These are phyloP conservation scores for Citrullus mucosospermus DNA, from an alignment of 306 rosid species.

Conservation along the genomic window DNA sequence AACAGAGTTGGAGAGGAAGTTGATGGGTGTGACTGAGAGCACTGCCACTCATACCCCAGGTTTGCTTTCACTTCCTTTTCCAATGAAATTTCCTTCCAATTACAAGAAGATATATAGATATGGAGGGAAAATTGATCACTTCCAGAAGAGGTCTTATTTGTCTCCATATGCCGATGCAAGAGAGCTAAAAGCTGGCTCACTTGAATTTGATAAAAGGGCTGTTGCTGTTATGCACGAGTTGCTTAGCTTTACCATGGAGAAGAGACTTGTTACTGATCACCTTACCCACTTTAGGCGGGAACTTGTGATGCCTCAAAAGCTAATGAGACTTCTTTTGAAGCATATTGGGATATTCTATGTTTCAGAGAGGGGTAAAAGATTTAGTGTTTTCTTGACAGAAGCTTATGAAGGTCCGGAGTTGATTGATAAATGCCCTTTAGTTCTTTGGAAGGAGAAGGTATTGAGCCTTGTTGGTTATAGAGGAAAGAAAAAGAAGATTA, in stretches of 20 bases:
- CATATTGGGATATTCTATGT: constrained; percentile 81
- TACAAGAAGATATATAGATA: constrained; percentile 40
- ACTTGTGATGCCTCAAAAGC: constrained; percentile 81
- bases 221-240: constrained; percentile 83
- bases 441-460: constrained; percentile 66
- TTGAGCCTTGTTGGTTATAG: constrained; percentile 37
- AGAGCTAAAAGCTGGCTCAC: constrained; percentile 50
- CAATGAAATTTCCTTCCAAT: constrained; percentile 59
- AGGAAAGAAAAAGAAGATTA: constrained; percentile 58
- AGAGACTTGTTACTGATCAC: constrained; percentile 83
- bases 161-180: constrained; percentile 82
- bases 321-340: constrained; percentile 81
- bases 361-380: constrained; percentile 90
- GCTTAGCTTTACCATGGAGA: constrained; percentile 69
- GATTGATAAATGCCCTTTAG: constrained; percentile 63
- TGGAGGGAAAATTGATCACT: constrained; percentile 50
- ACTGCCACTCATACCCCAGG: constrained; percentile 24
- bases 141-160: constrained; percentile 60
- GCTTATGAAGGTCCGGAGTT: constrained; percentile 66
- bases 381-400: constrained; percentile 62
- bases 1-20: constrained; percentile 73
- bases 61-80: constrained; percentile 34
- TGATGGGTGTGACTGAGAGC: constrained; percentile 15
- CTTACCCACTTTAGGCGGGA: constrained; percentile 80
- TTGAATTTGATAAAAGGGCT: constrained; percentile 82